Evolutionary conservation across 305 asterid species (phyloP), one percentile per base, ranked within the genome.

Genomic region (Ajuga reptans): DNA sequence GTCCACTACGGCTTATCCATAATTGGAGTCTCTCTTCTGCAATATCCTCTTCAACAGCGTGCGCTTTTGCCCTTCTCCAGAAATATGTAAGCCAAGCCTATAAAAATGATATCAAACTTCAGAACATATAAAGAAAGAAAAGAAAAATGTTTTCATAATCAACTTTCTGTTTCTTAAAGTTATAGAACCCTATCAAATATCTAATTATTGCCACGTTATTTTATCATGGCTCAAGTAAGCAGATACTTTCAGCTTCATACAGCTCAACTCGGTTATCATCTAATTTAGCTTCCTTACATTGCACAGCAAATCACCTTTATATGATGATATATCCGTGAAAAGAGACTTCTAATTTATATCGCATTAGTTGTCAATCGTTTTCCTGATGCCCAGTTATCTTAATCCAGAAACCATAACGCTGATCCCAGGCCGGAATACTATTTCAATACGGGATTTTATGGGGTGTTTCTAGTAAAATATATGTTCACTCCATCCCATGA

Each of bases 41-140:
- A 77, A 89, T 84, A 84, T 94, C 99, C 72, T 87, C 96, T 83
- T 94, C 99, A 51, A 94, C 99, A 52, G 85, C 79, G 71, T 89
- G 98, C 54, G 71, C 91, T 80, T 85, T 86, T 73, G 99, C 98
- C 75, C 98, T 91, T 88, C 96, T 91, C 98, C 99, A 94, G 82
- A 91, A 91, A 83, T 89, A 94, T 71, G 92, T 82, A 76, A 94
- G 97, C 99, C 99, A 94, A 52, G 99, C 92, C 99, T 91, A 86
- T 42, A 68, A 63, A 76, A 24, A 69, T 39, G 56, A 60, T 34
- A 72, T 71, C 37, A 71, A 64, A 70, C 68, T 66, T 79, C 45
- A 72, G 61, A 56, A 31, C 4, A 9, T 33, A 16, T 11, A 46
- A 3, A 12, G 5, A 15, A 12, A 27, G 5, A n/a, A 14, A 36